Evolutionary conservation across 139 green algal species (phyloP), one percentile per base, ranked within the genome.

Genomic region (Coelastrella sp.): DNA sequence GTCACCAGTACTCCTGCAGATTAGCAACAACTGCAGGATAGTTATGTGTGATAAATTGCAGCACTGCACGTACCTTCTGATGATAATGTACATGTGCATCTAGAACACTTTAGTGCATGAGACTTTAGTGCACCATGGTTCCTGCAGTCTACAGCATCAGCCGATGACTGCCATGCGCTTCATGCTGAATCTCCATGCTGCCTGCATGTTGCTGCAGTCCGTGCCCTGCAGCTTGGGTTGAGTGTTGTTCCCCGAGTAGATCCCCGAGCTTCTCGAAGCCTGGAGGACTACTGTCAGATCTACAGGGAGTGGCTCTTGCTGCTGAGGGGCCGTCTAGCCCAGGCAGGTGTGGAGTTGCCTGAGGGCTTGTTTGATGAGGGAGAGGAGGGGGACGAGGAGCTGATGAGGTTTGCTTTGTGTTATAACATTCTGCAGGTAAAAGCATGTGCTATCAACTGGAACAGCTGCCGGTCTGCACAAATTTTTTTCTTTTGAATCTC

Each of bases 261-360:
- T 45, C 80, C 80, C 23, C 63, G 80, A 15, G 66, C 67, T 53
- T 57, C 66, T 4, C 80, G 80, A 48, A 80, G 45, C 80, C 37
- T 86, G 25, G 80, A 34, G 21, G 67, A 79, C 25, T 86, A 86
- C 68, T 59, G 35, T 43, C 21, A 23, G 5, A 80, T 86, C 50
- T 86, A 86, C 48, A 27, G 51, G 34, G 80, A 86, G 80, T 86
- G 80, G 80, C 67, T 86, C 50, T 67, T 86, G 80, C 50, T 86
- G 80, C 80, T 86, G 80, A 34, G 68, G 8, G 80, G 80, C n/a
- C 48, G 80, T 23, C 68, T 86, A 32, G 48, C 51, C 17, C 66
- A 79, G 48, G 8, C 45, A 2, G 64, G 45, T 8, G 45, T 86
- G 40, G 80, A 86, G 15, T 67, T 86, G 35, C 80, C 80, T 59